phyloP scores from a whole-genome alignment of 192 early-diverging fungal species.

The Coemansia sp. region DNA sequence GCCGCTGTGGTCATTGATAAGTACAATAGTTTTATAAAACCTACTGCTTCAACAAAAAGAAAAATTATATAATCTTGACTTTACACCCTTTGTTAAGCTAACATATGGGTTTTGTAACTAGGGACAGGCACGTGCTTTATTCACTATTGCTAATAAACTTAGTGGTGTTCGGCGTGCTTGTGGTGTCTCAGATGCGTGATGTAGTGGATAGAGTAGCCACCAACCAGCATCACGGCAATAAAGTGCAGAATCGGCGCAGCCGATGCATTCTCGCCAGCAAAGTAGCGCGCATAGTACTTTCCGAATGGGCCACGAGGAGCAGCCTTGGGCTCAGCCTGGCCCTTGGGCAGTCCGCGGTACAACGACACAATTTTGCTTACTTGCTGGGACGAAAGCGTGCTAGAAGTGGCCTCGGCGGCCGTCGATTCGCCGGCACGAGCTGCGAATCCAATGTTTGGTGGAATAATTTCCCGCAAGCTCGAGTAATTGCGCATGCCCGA shows the following conservation, averaged over 20 bases:
- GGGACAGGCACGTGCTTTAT: background rate
- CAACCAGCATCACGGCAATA: slow-evolving; percentile 59
- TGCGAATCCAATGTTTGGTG: slow-evolving; percentile 69
- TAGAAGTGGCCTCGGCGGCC: slow-evolving; percentile 46
- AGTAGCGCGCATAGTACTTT: slow-evolving; percentile 70
- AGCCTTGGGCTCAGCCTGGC: slow-evolving; percentile 53
- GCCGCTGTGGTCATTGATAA: slow-evolving; percentile 61
- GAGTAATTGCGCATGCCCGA: slow-evolving; percentile 43
- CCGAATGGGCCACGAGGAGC: slow-evolving; percentile 55
- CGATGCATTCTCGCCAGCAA: slow-evolving; percentile 68
- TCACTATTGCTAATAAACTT: slow-evolving; percentile 18
- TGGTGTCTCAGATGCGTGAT: slow-evolving; percentile 78
- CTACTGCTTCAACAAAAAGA: background rate
- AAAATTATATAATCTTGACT: background rate
- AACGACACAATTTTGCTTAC: slow-evolving; percentile 66
- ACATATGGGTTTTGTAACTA: too few relatives aligned
- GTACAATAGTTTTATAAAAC: background rate
- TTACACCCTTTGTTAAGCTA: too few relatives aligned
- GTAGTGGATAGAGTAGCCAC: slow-evolving; percentile 73
- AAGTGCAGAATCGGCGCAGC: slow-evolving; percentile 64
- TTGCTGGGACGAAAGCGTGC: slow-evolving; percentile 54
- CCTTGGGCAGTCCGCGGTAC: slow-evolving; percentile 77
- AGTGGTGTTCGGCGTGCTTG: slow-evolving; percentile 82
- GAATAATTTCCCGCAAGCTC: slow-evolving; percentile 60
- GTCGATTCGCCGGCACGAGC: slow-evolving; percentile 51